Base-by-base conservation (phyloP, 2,329 filamentous ascomycete species). In the Monosporascus sp. region DNA sequence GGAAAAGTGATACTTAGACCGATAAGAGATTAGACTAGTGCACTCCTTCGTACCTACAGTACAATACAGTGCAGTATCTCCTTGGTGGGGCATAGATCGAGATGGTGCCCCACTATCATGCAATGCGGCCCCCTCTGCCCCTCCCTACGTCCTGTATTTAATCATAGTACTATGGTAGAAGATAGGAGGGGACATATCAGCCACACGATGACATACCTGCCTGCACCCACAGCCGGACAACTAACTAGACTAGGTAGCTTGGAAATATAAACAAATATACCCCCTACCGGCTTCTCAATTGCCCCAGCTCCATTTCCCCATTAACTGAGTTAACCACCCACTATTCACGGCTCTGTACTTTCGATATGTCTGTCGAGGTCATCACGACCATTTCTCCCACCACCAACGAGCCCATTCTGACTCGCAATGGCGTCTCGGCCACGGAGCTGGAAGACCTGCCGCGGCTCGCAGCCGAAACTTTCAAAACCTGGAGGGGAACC, bases 361-460 rank as follows among this genome's bases (percentile, higher is more conserved):
- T 9, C 42, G 75, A 55, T 51, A 86, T 86, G 83, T 84, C 83
- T 57, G 75, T 80, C 65, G 83, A 86, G 73, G 75, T 76, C 48
- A 77, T 86, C 62, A 85, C 77, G 34, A 97, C 93, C 60, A 92
- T 97, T 71, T 97, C 93, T 3, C 93, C 93, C 52, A 87, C 83
- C 58, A 97, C 91, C 60, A 93, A 94, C 72, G 84, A 92, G 74
- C 79, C 88, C 52, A 83, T 97, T 69, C 72, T 96, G 60, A 90
- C 86, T 55, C 85, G 92, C 60, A 84, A 85, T 70, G 90, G 89
- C 62, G 78, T 88, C 60, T 86, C 89, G 45, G 72, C 82, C 38
- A 73, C 80, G 27, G 89, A 96, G 58, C 77, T 96, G 48, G 76
- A 85, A 49, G 73, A 80, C 52, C 75, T 97, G n/a, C 86, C 91